Conservation (phyloP, 108 stramenopile species). For the Aurantiochytrium sp. region DNA sequence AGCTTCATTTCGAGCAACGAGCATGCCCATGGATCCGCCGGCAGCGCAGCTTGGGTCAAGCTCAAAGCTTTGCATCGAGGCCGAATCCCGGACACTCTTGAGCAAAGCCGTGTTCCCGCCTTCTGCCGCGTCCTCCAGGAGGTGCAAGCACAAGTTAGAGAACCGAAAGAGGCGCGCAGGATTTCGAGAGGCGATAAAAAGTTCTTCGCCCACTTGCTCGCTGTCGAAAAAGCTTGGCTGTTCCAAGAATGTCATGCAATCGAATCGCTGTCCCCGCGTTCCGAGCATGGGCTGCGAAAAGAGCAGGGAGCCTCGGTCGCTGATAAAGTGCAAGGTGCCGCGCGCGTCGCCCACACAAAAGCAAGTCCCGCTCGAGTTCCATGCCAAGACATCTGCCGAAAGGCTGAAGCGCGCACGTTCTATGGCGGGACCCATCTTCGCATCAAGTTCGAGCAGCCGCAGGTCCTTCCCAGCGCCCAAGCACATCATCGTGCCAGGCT, state of each 20-base stretch:
- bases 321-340: not conserved
- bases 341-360: not conserved
- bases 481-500: not conserved
- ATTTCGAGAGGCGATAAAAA: not conserved
- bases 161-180: not conserved
- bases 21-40: not conserved
- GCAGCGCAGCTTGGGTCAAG: not conserved
- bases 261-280: not conserved
- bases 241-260: conserved; percentile 7
- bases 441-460: not conserved
- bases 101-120: not conserved
- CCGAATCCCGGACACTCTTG: not conserved
- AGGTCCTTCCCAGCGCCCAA: not conserved
- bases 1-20: not conserved
- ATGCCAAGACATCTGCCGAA: not conserved
- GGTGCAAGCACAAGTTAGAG: not conserved
- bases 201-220: conserved; percentile 6
- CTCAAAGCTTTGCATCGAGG: not conserved
- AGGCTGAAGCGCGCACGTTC: not conserved
- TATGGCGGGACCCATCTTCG: not conserved
- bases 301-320: not conserved
- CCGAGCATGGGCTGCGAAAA: not conserved
- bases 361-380: conserved; percentile 13
- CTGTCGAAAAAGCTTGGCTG: conserved; percentile 1
- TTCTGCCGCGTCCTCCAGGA: not conserved